Base-by-base conservation (phyloP, 805 yeast genomes). In the Teunomyces lycoperdinae region DNA sequence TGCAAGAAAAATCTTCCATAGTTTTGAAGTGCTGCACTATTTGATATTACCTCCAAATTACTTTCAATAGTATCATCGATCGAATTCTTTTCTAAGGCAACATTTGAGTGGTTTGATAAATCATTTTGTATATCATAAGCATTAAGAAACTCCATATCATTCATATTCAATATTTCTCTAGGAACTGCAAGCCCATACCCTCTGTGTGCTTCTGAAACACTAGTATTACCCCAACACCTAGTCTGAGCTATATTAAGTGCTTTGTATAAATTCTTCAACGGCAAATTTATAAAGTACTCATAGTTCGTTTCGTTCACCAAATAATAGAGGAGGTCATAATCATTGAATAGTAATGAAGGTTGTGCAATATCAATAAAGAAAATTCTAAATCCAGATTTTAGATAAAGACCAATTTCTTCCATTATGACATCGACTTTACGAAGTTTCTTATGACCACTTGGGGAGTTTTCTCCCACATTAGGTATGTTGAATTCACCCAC, bases 361-460 rank as follows among this genome's bases (percentile, higher is more conserved):
- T 66, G 74, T 9, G 73, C 62, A 5, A 73, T 58, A 50, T 78
- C 80, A 34, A 78, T 62, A 55, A 73, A 77, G 39, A 60, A 68
- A 5, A 78, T 68, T 31, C 73, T 61, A 48, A 81, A 73, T 2
- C 84, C 82, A 0, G 78, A 70, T 58, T 82, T 83, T 20, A 78
- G 52, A 50, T 73, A 76, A 20, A 77, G 58, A 0, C 86, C 86
- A 3, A 77, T 70, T 52, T 83, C 87, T 51, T 80, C 85, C 75
- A 82, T 73, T 0, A 67, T 61, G 31, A 80, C 59, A 36, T 74
- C 73, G 9, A 78, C 66, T 46, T 65, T 65, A 5, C 60, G 50
- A n/a, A 70, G 52, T 28, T 66, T 63, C 27, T 63, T 60, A 27
- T 34, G 39, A 16, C 43, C 17, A 6, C 14, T 34, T 16, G 14